phyloP scores from a whole-genome alignment of 305 asterid genomes.

The Withania somnifera region DNA sequence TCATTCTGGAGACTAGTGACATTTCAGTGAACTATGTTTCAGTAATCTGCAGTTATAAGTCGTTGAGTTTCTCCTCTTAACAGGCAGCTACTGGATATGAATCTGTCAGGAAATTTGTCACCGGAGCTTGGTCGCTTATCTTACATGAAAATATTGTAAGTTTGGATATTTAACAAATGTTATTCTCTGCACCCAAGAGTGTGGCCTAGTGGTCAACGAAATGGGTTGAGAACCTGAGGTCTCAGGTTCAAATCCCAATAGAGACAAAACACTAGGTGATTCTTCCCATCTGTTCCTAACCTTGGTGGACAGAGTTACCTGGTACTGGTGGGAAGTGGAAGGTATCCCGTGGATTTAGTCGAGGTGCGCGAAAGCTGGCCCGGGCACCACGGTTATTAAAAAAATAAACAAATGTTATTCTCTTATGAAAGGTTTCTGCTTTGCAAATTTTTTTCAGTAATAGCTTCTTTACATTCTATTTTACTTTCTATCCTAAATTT shows the following conservation, averaged over 20 bases:
- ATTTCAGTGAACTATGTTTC: neutral
- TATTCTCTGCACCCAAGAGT: too few species aligned
- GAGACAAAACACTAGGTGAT: too few species aligned
- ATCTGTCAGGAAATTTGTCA: slow-evolving; percentile 64
- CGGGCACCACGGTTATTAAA: too few species aligned
- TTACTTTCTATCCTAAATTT: neutral
- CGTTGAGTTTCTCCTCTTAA: slow-evolving; percentile 3
- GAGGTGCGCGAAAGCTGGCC: too few species aligned
- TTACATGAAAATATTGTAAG: slow-evolving; percentile 61
- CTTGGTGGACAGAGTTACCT: too few species aligned
- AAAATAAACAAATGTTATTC: neutral
- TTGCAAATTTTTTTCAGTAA: neutral
- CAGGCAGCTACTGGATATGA: slow-evolving; percentile 47
- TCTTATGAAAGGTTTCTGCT: neutral
- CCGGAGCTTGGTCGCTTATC: slow-evolving; percentile 67
- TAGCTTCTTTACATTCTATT: neutral
- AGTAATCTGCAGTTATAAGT: neutral
- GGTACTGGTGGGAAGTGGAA: too few species aligned
- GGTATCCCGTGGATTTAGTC: too few species aligned
- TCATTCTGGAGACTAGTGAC: neutral
- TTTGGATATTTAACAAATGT: slow-evolving; percentile 2
- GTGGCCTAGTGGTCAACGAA: too few species aligned
- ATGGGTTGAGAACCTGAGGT: too few species aligned
- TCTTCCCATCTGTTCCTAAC: too few species aligned
- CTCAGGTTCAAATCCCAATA: too few species aligned